phyloP scores from a whole-genome alignment of 495 filamentous ascomycete genomes.

The Aspergillus cristatus region DNA sequence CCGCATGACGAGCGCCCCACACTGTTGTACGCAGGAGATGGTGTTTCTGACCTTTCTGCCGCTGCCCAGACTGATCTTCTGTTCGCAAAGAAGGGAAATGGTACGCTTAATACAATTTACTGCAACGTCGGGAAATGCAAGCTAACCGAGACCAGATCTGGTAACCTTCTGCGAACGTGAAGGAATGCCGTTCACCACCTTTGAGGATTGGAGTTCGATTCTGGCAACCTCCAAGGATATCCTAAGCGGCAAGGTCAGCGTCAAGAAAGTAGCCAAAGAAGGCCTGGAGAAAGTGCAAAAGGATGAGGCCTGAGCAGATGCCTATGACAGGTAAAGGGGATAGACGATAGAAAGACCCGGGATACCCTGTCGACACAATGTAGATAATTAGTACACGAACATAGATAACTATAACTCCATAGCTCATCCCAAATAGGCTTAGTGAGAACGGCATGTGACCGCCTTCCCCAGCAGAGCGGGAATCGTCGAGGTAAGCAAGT shows the following conservation, averaged over 20 bases:
- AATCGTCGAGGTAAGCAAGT: no score
- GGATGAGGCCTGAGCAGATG: background rate
- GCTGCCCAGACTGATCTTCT: conserved; percentile 81
- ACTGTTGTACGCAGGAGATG: conserved; percentile 85
- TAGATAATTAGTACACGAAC: no score
- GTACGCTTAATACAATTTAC: conserved; percentile 36
- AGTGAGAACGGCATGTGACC: conserved; percentile 4
- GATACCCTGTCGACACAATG: no score
- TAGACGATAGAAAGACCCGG: no score
- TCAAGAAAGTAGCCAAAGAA: conserved; percentile 18
- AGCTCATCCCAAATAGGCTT: no score
- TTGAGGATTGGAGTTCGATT: conserved; percentile 70
- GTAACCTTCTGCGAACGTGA: conserved; percentile 71
- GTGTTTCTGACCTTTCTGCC: conserved; percentile 80
- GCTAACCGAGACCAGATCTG: conserved; percentile 46
- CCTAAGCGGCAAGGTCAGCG: conserved; percentile 44
- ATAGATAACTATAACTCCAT: no score
- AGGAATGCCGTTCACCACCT: conserved; percentile 70
- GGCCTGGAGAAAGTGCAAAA: conserved; percentile 1
- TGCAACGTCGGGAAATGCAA: no score
- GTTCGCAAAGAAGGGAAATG: conserved; percentile 83
- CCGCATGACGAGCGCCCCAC: conserved; percentile 58
- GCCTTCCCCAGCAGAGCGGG: no score
- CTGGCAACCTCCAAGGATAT: conserved; percentile 66
- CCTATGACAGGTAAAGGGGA: no score